Evolutionary conservation across 2,329 filamentous ascomycete genomes (phyloP).

Genomic region (Beauveria sp.): DNA sequence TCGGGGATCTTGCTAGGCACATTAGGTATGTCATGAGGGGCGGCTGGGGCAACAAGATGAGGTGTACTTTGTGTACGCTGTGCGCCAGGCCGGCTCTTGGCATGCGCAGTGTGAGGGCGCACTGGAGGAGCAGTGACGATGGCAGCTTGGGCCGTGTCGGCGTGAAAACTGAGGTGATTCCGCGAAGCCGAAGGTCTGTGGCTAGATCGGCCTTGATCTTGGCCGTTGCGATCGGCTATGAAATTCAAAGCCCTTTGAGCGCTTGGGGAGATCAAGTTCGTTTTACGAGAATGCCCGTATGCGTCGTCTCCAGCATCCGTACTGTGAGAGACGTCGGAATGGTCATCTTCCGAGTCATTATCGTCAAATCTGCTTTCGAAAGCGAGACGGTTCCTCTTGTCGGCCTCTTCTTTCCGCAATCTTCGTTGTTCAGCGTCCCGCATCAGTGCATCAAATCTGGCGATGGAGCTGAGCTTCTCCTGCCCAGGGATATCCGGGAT

Average conservation of each 20-base stretch:
- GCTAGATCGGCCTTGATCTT: slow-evolving; percentile 17
- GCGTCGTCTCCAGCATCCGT: slow-evolving; percentile 35
- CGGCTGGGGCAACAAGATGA: slow-evolving; percentile 29
- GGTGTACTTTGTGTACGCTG: slow-evolving; percentile 43
- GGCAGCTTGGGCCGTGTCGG: slow-evolving; percentile 17
- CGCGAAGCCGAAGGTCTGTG: slow-evolving; percentile 26
- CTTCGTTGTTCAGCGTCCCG: slow-evolving; percentile 47
- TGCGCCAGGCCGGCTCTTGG: slow-evolving; percentile 37
- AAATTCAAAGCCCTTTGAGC: slow-evolving; percentile 45
- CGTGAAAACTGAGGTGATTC: slow-evolving; percentile 26
- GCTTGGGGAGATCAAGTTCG: slow-evolving; percentile 34
- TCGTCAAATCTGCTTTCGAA: slow-evolving; percentile 45
- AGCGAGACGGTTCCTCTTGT: slow-evolving; percentile 25
- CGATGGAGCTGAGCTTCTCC: slow-evolving; percentile 57
- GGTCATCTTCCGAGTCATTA: slow-evolving; percentile 36
- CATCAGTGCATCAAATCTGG: slow-evolving; percentile 60
- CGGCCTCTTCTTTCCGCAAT: slow-evolving; percentile 30
- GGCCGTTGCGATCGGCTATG: slow-evolving; percentile 37
- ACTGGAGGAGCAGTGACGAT: slow-evolving; percentile 19
- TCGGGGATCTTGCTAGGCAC: slow-evolving; percentile 26
- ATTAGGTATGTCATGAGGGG: slow-evolving; percentile 17
- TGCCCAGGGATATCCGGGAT: slow-evolving; percentile 47
- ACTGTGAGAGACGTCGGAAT: slow-evolving; percentile 31
- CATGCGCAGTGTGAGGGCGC: slow-evolving; percentile 49
- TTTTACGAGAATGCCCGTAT: slow-evolving; percentile 20